phyloP scores from a whole-genome alignment of 2,329 filamentous ascomycete species.

The Paraconiothyrium brasiliense region DNA sequence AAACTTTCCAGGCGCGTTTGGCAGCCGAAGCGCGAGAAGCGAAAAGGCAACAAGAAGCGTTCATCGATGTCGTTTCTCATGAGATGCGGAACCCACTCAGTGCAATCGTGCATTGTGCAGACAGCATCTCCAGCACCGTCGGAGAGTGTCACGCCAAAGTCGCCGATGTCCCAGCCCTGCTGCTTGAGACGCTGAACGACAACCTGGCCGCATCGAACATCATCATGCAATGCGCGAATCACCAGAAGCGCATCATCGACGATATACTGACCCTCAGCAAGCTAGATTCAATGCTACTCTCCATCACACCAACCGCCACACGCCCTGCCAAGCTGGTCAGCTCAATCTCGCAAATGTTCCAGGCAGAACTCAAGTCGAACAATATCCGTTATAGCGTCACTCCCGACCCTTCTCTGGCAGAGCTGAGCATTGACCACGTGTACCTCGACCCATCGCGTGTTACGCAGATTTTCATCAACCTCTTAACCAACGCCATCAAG shows the following conservation, averaged over 20 bases:
- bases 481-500: slow-evolving; percentile 67
- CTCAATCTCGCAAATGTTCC: slow-evolving; percentile 51
- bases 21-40: slow-evolving; percentile 51
- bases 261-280: slow-evolving; percentile 58
- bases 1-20: slow-evolving; percentile 49
- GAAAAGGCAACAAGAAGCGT: slow-evolving; percentile 51
- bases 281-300: slow-evolving; percentile 56
- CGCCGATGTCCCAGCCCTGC: slow-evolving; percentile 33
- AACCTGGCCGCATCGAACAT: slow-evolving; percentile 51
- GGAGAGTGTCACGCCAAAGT: slow-evolving; percentile 38
- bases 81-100: slow-evolving; percentile 58
- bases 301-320: slow-evolving; percentile 53
- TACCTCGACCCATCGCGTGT: slow-evolving; percentile 55
- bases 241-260: slow-evolving; percentile 60
- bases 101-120: slow-evolving; percentile 57
- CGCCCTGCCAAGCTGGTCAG: slow-evolving; percentile 48
- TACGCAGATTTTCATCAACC: slow-evolving; percentile 80
- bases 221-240: slow-evolving; percentile 57
- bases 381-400: slow-evolving; percentile 40
- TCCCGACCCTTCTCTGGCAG: slow-evolving; percentile 49
- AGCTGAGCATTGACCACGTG: slow-evolving; percentile 50
- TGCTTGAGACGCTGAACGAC: slow-evolving; percentile 38
- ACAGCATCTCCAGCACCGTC: slow-evolving; percentile 52
- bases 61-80: slow-evolving; percentile 53
- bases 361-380: slow-evolving; percentile 48